phyloP scores from a whole-genome alignment of 495 filamentous ascomycete genomes.

The Trichoderma virens region DNA sequence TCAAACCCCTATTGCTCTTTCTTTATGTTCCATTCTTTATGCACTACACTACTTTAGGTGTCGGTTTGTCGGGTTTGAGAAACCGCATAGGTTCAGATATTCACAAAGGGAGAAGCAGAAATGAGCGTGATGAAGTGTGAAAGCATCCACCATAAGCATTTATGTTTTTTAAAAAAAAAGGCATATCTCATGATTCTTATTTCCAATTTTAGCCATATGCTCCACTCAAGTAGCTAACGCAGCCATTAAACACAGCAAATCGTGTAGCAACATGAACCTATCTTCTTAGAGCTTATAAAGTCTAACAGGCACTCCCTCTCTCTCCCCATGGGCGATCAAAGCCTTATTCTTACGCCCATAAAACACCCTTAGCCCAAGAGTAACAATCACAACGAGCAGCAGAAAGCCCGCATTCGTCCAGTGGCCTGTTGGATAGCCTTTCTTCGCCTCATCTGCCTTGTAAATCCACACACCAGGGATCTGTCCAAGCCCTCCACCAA shows the following conservation, averaged over 20 bases:
- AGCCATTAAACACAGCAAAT: too few species aligned
- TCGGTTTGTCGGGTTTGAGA: too few species aligned
- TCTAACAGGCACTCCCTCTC: not conserved
- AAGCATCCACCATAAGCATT: not conserved
- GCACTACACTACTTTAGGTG: too few species aligned
- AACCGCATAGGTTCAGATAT: too few species aligned
- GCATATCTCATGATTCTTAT: too few species aligned
- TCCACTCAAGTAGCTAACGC: too few species aligned
- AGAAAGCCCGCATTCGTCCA: slow-evolving; percentile 42
- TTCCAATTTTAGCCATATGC: too few species aligned
- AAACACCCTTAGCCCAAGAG: slow-evolving; percentile 29
- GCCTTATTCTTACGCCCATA: slow-evolving; percentile 34
- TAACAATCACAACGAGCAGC: slow-evolving; percentile 33
- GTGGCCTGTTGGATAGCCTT: slow-evolving; percentile 61
- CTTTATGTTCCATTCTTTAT: too few species aligned
- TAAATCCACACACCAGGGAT: slow-evolving; percentile 71
- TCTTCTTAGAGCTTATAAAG: not conserved
- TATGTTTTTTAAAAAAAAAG: too few species aligned
- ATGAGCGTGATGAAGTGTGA: not conserved
- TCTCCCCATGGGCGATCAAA: not conserved
- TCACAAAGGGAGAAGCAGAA: too few species aligned
- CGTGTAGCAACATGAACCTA: not conserved
- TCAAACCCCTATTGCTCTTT: too few species aligned
- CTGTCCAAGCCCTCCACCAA: slow-evolving; percentile 57
- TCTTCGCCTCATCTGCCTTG: slow-evolving; percentile 49